Evolutionary conservation across 164 flowering plant species (phyloP).

Genomic region (Tetrastigma voinierianum): DNA sequence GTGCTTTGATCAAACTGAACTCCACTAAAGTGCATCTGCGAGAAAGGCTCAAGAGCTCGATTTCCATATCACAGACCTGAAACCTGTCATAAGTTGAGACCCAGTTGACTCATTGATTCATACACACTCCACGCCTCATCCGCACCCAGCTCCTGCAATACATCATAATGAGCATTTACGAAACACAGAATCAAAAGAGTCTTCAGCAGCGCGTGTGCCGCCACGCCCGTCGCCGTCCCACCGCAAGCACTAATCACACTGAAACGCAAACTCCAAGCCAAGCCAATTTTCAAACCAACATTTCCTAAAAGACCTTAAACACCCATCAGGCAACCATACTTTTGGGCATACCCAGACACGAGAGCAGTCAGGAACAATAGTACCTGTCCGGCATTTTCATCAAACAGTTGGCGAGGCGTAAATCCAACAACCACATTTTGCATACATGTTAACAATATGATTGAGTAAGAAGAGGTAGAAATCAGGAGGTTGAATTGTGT

Average conservation of each 20-base stretch:
- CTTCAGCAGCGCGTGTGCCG: constrained; percentile 65
- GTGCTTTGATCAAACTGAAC: constrained; percentile 62
- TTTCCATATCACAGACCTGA: constrained; percentile 20
- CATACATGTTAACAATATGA: too few species aligned
- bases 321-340: too few species aligned
- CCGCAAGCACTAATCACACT: constrained; percentile 44
- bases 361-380: too few species aligned
- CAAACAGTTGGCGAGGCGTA: too few species aligned
- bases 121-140: constrained; percentile 58
- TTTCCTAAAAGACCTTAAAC: too few species aligned
- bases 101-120: constrained; percentile 41
- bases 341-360: too few species aligned
- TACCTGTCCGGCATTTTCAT: too few species aligned
- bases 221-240: constrained; percentile 34
- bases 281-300: too few species aligned
- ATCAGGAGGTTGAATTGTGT: too few species aligned
- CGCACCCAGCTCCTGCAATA: constrained; percentile 37
- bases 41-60: constrained; percentile 39
- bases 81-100: constrained; percentile 74
- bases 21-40: constrained; percentile 43
- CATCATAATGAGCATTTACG: constrained; percentile 71
- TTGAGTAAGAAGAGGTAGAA: too few species aligned
- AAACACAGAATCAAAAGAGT: constrained; percentile 50
- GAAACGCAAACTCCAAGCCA: too few species aligned
- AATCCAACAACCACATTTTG: too few species aligned